Evolutionary conservation across 495 filamentous ascomycete species (phyloP).

Genomic region (Tuber magnatum): DNA sequence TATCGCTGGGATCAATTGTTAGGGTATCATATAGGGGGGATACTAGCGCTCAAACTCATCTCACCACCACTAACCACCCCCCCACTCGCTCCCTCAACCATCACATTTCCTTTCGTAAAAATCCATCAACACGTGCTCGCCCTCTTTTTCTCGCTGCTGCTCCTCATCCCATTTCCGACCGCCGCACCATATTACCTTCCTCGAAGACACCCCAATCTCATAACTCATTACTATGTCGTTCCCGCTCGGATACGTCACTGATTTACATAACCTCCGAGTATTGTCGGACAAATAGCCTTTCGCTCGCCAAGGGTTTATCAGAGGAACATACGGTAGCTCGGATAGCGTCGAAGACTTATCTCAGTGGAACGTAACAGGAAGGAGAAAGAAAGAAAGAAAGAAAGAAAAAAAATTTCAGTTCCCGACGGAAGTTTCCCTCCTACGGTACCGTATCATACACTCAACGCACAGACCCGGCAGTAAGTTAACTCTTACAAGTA

Average conservation of each 20-base stretch:
- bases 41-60: background rate
- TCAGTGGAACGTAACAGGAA: background rate
- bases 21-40: no score
- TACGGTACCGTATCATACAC: no score
- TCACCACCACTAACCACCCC: background rate
- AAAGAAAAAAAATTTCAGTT: background rate
- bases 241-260: background rate
- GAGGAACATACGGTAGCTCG: background rate
- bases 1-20: background rate
- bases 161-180: background rate
- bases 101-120: no score
- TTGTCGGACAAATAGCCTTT: slow-evolving; percentile 2
- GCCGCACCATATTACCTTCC: background rate
- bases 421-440: no score
- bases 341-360: background rate
- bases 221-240: background rate
- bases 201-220: background rate
- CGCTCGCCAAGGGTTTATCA: background rate
- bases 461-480: no score
- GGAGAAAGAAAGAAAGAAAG: background rate
- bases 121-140: background rate
- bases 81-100: background rate
- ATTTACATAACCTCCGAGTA: background rate
- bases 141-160: background rate
- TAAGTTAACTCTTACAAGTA: no score